Percentiles rank a stretch among this genome's conserved stretches.
phyloP scores from a whole-genome alignment of 2,329 filamentous ascomycete genomes.

The Taxawa tesnikishii region DNA sequence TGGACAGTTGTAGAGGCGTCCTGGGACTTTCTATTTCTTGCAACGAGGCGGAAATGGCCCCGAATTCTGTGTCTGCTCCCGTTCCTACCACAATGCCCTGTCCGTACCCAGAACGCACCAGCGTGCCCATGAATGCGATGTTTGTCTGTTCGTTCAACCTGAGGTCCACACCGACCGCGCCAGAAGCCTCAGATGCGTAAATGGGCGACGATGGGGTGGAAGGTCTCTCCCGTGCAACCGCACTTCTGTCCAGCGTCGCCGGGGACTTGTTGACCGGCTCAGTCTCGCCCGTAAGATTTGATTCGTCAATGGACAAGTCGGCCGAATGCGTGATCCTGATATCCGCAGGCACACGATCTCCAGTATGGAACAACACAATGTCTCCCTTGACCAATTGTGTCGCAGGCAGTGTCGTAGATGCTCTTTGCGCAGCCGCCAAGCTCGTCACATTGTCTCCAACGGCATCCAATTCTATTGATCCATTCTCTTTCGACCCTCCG shows the following conservation, averaged over 20 bases:
- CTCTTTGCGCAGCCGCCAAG: conserved; percentile 54
- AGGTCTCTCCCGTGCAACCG: conserved; percentile 12
- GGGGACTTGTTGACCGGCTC: conserved; percentile 75
- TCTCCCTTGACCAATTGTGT: conserved; percentile 83
- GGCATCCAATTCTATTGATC: not conserved
- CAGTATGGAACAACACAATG: conserved; percentile 84
- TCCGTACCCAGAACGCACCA: conserved; percentile 89
- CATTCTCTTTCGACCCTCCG: conserved; percentile 9
- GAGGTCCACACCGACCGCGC: conserved; percentile 51
- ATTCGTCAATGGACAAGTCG: conserved; percentile 89
- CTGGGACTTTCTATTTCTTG: conserved; percentile 91
- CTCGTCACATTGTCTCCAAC: conserved; percentile 1
- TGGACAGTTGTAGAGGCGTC: conserved; percentile 85
- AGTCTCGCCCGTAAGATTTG: conserved; percentile 93
- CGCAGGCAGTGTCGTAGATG: conserved; percentile 77
- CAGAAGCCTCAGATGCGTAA: conserved; percentile 46
- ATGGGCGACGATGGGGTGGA: conserved; percentile 38
- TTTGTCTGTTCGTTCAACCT: conserved; percentile 68
- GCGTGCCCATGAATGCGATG: conserved; percentile 94
- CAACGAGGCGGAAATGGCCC: conserved; percentile 86
- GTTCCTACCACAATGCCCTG: conserved; percentile 97
- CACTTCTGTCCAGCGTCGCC: conserved; percentile 38
- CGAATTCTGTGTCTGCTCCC: conserved; percentile 86
- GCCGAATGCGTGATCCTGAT: conserved; percentile 84
- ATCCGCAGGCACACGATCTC: conserved; percentile 91